phyloP scores from a whole-genome alignment of 345 rosid species.

The Stellera chamaejasme region DNA sequence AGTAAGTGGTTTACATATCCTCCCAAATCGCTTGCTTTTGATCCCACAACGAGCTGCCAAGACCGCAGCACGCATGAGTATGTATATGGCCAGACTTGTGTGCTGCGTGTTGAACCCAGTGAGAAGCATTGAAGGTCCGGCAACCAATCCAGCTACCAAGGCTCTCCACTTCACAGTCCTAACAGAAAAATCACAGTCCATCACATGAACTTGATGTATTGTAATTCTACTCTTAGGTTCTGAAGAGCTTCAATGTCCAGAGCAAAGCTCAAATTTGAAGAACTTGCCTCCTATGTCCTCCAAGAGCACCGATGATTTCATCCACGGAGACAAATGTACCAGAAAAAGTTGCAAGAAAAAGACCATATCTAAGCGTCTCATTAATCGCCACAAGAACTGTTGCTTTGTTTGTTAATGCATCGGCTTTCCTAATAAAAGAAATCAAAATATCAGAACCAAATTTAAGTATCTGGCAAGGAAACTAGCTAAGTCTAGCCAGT shows the following conservation, averaged over 20 bases:
- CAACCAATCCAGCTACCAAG: slow-evolving; percentile 74
- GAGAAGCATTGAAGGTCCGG: slow-evolving; percentile 95
- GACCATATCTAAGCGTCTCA: slow-evolving; percentile 86
- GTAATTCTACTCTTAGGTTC: neutral
- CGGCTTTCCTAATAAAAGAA: slow-evolving; percentile 40
- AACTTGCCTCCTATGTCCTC: slow-evolving; percentile 63
- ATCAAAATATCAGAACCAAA: neutral
- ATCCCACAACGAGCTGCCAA: slow-evolving; percentile 92
- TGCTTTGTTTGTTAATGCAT: slow-evolving; percentile 50
- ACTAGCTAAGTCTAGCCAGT: neutral
- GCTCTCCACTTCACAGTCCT: slow-evolving; percentile 95
- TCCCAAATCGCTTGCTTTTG: slow-evolving; percentile 75
- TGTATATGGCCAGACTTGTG: slow-evolving; percentile 80
- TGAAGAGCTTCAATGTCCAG: neutral
- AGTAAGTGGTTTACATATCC: slow-evolving; percentile 82
- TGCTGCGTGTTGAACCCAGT: slow-evolving; percentile 79
- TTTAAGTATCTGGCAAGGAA: neutral
- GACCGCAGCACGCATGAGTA: slow-evolving; percentile 90
- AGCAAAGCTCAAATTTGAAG: neutral
- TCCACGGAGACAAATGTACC: slow-evolving; percentile 84
- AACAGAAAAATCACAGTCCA: slow-evolving; percentile 10
- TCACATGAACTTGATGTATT: slow-evolving; percentile 11
- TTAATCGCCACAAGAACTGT: slow-evolving; percentile 59
- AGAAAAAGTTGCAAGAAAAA: slow-evolving; percentile 86
- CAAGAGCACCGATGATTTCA: slow-evolving; percentile 59